A percentile compares a stretch with the other conserved stretches of the same genome.
Conservation (phyloP, 192 early-diverging fungal species). For the Entomortierella parvispora region DNA sequence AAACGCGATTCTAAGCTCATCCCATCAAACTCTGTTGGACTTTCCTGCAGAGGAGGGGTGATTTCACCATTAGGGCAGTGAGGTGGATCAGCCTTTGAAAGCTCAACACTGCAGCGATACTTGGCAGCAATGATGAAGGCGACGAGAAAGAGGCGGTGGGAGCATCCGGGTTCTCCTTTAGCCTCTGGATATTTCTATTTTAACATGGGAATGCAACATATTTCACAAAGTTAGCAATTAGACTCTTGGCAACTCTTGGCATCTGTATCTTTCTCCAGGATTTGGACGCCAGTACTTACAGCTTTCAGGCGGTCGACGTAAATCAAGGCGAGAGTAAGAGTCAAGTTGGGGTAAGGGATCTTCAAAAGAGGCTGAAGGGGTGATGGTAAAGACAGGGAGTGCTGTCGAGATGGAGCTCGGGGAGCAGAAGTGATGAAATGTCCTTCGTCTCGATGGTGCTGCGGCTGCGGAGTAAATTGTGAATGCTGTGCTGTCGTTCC, state of each 20-base stretch:
- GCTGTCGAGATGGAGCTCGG: background rate
- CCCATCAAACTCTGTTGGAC: background rate
- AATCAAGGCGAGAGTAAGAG: conserved; percentile 56
- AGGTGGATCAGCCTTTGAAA: conserved; percentile 4
- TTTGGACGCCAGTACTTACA: conserved; percentile 35
- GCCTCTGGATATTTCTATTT: conserved; percentile 56
- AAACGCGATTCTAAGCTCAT: conserved; percentile 5
- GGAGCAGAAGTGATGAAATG: background rate
- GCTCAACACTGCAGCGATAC: conserved; percentile 48
- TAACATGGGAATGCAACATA: background rate
- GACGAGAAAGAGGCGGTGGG: conserved; percentile 57
- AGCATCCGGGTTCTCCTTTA: conserved; percentile 57
- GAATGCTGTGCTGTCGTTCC: background rate
- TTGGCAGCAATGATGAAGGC: conserved; percentile 64
- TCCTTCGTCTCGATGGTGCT: background rate
- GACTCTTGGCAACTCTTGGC: background rate
- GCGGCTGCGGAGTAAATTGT: background rate
- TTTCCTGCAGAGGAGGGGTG: conserved; percentile 4
- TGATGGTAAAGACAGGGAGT: background rate
- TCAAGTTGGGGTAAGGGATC: conserved; percentile 53
- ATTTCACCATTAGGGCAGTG: no score
- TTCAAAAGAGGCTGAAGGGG: conserved; percentile 9
- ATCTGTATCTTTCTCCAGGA: background rate
- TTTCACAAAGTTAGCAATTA: background rate
- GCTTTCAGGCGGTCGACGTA: conserved; percentile 61